phyloP scores from a whole-genome alignment of 805 yeast species.

The Starmerella floris region DNA sequence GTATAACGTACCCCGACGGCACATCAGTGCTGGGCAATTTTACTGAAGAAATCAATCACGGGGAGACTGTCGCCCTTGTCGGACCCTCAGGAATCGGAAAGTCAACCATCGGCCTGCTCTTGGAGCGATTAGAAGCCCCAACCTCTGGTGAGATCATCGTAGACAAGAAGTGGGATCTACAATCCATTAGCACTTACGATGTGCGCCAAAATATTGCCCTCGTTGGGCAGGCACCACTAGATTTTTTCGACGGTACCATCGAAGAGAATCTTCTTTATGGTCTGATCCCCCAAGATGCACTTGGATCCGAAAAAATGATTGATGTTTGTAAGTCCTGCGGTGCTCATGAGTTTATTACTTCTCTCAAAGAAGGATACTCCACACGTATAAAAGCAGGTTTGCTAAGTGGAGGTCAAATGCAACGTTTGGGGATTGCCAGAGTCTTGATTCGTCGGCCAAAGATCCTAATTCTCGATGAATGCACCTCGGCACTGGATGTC shows the following conservation, averaged over 20 bases:
- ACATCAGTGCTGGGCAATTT: constrained; percentile 32
- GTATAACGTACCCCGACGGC: constrained; percentile 14
- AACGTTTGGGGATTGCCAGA: constrained; percentile 71
- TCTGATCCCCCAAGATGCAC: not conserved
- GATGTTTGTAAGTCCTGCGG: constrained; percentile 34
- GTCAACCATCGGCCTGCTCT: constrained; percentile 52
- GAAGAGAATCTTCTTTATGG: constrained; percentile 42
- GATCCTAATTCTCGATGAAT: constrained; percentile 65
- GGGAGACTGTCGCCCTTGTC: constrained; percentile 49
- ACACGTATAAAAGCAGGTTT: constrained; percentile 41
- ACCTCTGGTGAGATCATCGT: constrained; percentile 32
- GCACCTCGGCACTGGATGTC: constrained; percentile 76
- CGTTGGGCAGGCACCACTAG: constrained; percentile 59
- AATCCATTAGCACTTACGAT: constrained; percentile 33
- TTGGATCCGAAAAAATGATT: not conserved
- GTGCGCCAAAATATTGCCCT: constrained; percentile 46
- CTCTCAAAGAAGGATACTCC: constrained; percentile 44
- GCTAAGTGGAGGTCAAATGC: constrained; percentile 85
- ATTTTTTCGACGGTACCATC: constrained; percentile 60
- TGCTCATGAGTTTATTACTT: constrained; percentile 40
- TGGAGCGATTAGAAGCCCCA: constrained; percentile 41
- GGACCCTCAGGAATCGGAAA: constrained; percentile 92
- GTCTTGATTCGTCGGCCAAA: constrained; percentile 58
- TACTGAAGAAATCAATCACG: constrained; percentile 32
- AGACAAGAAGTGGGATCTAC: constrained; percentile 36